phyloP scores from a whole-genome alignment of 108 stramenopile genomes.

The Pseudonitzschia multiseries region DNA sequence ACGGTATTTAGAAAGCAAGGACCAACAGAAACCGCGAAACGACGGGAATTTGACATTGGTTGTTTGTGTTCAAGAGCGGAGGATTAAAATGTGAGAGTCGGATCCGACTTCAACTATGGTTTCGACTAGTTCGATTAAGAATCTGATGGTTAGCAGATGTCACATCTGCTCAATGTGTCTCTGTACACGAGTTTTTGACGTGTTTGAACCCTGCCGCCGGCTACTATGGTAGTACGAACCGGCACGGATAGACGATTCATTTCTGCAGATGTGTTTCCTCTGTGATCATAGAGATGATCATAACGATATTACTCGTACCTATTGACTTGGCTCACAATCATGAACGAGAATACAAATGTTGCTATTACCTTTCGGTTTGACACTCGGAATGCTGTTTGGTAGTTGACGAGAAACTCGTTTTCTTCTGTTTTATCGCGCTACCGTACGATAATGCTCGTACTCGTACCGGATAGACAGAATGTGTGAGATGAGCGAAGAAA shows the following conservation, averaged over 20 bases:
- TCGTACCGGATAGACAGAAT: background rate
- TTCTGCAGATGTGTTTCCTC: background rate
- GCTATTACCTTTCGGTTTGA: background rate
- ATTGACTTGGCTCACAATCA: too few relatives aligned
- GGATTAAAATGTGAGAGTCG: conserved; percentile 11
- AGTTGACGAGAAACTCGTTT: background rate
- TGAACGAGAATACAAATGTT: too few relatives aligned
- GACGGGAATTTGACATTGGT: background rate
- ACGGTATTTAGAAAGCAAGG: background rate
- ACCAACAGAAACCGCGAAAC: background rate
- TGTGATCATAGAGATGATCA: too few relatives aligned
- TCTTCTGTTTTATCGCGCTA: background rate
- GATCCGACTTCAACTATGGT: conserved; percentile 2
- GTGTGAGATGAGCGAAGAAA: background rate
- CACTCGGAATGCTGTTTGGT: background rate
- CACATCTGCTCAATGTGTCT: background rate
- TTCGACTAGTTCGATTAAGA: background rate
- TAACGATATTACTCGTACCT: too few relatives aligned
- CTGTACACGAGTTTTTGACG: background rate
- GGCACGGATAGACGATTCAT: background rate
- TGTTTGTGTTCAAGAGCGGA: background rate
- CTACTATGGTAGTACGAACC: background rate
- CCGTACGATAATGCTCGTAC: background rate
- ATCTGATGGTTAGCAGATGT: background rate
- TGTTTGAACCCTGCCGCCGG: background rate